Base-by-base conservation (phyloP, 1,139 yeast species). In the Yamadazyma membranifaciens region DNA sequence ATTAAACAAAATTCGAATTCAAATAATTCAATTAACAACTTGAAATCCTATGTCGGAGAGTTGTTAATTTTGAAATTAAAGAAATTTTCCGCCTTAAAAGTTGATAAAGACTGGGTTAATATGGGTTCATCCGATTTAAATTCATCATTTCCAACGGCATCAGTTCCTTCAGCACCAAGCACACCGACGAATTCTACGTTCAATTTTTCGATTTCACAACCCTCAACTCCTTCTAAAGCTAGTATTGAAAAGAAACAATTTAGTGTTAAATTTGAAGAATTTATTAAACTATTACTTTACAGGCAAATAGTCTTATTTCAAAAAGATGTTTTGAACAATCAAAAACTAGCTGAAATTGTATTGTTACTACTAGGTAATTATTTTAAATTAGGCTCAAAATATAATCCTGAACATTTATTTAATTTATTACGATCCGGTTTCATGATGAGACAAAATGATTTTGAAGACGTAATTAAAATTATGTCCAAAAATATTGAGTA, bases 101-200 rank as follows among this genome's bases (percentile, higher is more conserved):
- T 34, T 22, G 38, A 24, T 22, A 32, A 35, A 31, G 50, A 44
- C 31, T 89, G 96, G 95, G 75, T 74, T 37, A 88, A 86, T 55
- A 80, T 91, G 31, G 24, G 24, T 6, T 20, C 24, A 20, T 20
- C 24, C 7, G 24, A 20, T 20, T 20, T 20, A 7, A 20, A 20
- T 7, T 20, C 24, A 20, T 20, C 24, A 20, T 80, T 81, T 49
- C 80, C 83, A 0, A 87, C 87, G 28, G 76, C 78, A 55, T 11
- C n/a, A 20, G 4, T 16, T 16, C 9, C 37, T 11, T 16, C 33
- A 4, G 20, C 15, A 17, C 39, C 34, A 10, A 10, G 9, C 13
- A 38, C 37, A 9, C 41, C 39, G 24, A 25, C 20, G 4, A 14
- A 13, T 11, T 7, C 29, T 2, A 31, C 14, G 6, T 27, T 32